Evolutionary conservation across 352 stramenopile genomes (phyloP).

Genomic region (Pythium graminicola): DNA sequence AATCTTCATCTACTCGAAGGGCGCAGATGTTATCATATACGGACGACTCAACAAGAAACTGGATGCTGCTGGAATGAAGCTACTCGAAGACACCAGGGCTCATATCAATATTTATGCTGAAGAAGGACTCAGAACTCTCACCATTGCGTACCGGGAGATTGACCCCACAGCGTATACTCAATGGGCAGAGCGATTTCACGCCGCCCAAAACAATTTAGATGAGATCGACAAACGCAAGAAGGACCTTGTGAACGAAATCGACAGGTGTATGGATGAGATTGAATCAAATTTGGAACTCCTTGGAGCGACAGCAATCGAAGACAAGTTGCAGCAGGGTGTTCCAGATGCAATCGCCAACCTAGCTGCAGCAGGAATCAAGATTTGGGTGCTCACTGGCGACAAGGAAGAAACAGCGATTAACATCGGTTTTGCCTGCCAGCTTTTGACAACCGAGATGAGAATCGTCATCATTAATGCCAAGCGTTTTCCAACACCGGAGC

Average conservation of each 20-base stretch:
- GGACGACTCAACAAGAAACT: conserved; percentile 57
- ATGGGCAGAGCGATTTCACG: conserved; percentile 53
- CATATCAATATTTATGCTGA: conserved; percentile 67
- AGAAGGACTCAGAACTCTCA: conserved; percentile 73
- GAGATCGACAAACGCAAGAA: conserved; percentile 68
- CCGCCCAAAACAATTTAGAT: conserved; percentile 53
- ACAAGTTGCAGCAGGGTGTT: conserved; percentile 90
- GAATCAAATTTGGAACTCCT: conserved; percentile 76
- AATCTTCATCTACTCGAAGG: conserved; percentile 71
- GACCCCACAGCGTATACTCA: conserved; percentile 37
- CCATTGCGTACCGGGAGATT: conserved; percentile 60
- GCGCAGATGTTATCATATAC: conserved; percentile 76
- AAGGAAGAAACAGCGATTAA: conserved; percentile 95
- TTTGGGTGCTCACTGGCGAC: conserved; percentile 93
- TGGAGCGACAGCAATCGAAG: conserved; percentile 91
- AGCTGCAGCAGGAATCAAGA: conserved; percentile 86
- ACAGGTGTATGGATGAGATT: conserved; percentile 76
- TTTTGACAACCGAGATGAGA: conserved; percentile 80
- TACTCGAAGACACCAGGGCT: no score
- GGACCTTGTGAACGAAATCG: conserved; percentile 56
- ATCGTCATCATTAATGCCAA: conserved; percentile 31
- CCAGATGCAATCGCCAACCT: conserved; percentile 81
- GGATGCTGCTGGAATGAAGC: no score
- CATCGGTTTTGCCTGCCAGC: conserved; percentile 87
- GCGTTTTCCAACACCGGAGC: no score